Percentiles rank a stretch among this genome's conserved stretches.
These are phyloP conservation scores for Podospora anserina DNA, from an alignment of 495 filamentous ascomycete genomes.

Conservation along the genomic window DNA sequence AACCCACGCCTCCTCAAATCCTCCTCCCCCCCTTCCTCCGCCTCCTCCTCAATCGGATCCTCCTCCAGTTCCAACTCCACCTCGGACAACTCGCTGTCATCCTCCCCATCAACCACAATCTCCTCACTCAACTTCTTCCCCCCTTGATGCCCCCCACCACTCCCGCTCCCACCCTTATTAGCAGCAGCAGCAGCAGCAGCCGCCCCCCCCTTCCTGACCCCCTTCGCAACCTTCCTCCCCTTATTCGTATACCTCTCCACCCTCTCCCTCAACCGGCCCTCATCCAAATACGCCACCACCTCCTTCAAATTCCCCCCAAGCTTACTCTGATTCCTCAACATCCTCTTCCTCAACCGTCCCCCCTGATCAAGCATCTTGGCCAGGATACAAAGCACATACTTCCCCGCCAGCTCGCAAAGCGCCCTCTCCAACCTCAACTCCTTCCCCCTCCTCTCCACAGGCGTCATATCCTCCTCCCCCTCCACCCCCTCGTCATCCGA, in stretches of 20 bases:
- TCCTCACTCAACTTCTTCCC: conserved; percentile 44
- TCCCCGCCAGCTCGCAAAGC: conserved; percentile 78
- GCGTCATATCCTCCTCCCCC: conserved; percentile 53
- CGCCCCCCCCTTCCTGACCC: conserved; percentile 20
- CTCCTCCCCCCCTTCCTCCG: conserved; percentile 48
- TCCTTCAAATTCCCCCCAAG: conserved; percentile 75
- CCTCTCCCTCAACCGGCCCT: conserved; percentile 44
- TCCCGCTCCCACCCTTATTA: not conserved
- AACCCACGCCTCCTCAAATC: conserved; percentile 60
- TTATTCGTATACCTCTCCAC: conserved; percentile 9
- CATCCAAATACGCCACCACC: conserved; percentile 70
- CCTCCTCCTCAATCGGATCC: not conserved
- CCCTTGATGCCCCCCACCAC: not conserved
- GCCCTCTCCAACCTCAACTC: conserved; percentile 73
- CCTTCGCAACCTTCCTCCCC: conserved; percentile 42
- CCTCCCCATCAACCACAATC: conserved; percentile 46
- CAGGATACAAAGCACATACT: conserved; percentile 73
- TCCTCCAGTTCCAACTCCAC: conserved; percentile 47
- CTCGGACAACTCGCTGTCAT: conserved; percentile 47
- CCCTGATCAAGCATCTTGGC: conserved; percentile 68
- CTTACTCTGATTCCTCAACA: conserved; percentile 62
- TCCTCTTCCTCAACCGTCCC: conserved; percentile 59
- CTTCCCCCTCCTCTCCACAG: conserved; percentile 53
- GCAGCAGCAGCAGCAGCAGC: too few species aligned
- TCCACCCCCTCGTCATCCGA: conserved; percentile 59